A percentile compares a stretch with the other conserved stretches of the same genome.
These are phyloP conservation scores for Rhizophagus sp. DNA, from an alignment of 192 early-diverging fungal species.

Conservation along the genomic window DNA sequence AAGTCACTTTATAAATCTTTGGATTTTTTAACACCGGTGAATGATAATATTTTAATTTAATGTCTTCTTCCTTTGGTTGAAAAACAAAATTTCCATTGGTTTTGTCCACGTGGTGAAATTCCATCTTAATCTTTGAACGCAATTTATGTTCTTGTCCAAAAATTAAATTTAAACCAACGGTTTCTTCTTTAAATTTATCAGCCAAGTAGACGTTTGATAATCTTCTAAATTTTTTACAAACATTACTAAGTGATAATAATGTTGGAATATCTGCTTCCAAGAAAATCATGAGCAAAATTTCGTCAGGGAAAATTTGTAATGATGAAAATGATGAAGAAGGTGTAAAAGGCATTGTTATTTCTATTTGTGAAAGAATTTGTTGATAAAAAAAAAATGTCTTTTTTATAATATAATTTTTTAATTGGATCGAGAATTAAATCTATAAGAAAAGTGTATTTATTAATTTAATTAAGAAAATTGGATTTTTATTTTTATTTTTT, in stretches of 20 bases:
- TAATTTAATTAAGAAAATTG: no score
- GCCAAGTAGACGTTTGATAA: background rate
- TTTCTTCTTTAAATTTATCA: background rate
- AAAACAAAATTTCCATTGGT: constrained; percentile 8
- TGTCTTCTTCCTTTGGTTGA: background rate
- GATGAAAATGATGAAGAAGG: background rate
- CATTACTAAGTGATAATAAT: background rate
- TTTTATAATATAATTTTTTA: no score
- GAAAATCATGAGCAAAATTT: constrained; percentile 8
- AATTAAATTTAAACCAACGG: background rate
- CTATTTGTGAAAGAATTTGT: no score
- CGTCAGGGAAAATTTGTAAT: background rate
- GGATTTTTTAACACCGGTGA: background rate
- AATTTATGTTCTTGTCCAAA: constrained; percentile 20
- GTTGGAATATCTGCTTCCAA: background rate
- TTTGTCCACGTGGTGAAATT: background rate
- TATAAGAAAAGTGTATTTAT: no score
- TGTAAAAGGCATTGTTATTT: background rate
- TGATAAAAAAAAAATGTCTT: no score
- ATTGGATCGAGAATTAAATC: no score
- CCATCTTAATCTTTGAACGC: background rate
- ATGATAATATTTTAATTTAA: background rate
- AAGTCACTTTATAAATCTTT: background rate
- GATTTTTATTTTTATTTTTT: no score
- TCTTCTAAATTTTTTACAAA: background rate